phyloP scores from a whole-genome alignment of 2,329 filamentous ascomycete genomes.

The Nemania sp. region DNA sequence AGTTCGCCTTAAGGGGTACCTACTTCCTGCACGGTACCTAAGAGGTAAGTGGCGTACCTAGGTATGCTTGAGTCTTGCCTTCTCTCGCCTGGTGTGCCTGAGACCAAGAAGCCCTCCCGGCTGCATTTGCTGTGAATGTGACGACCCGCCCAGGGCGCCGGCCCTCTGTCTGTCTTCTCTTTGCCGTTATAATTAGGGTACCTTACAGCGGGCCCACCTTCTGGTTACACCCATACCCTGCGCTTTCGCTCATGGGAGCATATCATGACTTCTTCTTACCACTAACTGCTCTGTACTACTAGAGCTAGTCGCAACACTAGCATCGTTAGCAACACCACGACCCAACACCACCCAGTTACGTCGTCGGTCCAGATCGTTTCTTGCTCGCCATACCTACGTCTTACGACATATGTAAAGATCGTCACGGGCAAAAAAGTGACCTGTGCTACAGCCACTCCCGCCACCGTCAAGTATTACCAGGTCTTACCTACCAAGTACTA shows the following conservation, averaged over 20 bases:
- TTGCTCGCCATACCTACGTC: constrained; percentile 11
- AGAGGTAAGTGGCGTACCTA: too few relatives aligned
- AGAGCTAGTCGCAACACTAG: neutral
- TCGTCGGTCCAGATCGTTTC: neutral
- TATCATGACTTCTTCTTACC: constrained; percentile 19
- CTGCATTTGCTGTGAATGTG: neutral
- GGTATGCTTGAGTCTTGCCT: too few relatives aligned
- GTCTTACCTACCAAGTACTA: neutral
- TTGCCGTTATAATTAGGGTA: constrained; percentile 9
- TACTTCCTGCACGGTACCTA: too few relatives aligned
- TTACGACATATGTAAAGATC: constrained; percentile 19
- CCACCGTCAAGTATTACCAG: neutral
- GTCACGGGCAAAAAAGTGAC: constrained; percentile 5
- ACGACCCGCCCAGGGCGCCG: neutral
- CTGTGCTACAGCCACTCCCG: neutral
- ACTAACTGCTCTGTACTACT: neutral
- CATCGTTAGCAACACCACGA: neutral
- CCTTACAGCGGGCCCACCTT: constrained; percentile 23
- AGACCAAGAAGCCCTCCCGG: neutral
- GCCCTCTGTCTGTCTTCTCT: too few relatives aligned
- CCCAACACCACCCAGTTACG: constrained; percentile 3
- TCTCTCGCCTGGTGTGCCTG: too few relatives aligned
- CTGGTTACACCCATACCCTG: constrained; percentile 4
- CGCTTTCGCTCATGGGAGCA: constrained; percentile 11
- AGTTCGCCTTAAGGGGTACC: too few relatives aligned